Evolutionary conservation across 352 stramenopile genomes (phyloP).

Genomic region (Globisporangium nagaii): DNA sequence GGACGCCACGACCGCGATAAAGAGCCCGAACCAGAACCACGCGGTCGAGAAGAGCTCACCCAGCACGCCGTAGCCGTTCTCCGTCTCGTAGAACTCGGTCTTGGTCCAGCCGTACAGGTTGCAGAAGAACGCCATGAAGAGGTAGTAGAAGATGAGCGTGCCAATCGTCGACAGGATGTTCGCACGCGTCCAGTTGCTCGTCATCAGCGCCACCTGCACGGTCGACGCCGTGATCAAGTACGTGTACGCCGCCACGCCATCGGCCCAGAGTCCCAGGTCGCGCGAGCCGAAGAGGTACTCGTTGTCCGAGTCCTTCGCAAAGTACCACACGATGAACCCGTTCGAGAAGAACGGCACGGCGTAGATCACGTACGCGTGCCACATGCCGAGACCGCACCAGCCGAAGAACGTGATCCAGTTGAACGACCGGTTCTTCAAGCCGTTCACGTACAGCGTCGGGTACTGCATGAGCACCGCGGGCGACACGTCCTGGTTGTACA

Average conservation of each 20-base stretch:
- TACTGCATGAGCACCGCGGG: slow-evolving; percentile 87
- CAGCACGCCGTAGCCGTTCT: slow-evolving; percentile 63
- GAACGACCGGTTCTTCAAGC: slow-evolving; percentile 84
- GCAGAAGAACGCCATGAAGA: slow-evolving; percentile 84
- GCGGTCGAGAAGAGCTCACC: slow-evolving; percentile 46
- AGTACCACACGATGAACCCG: slow-evolving; percentile 82
- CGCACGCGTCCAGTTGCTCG: slow-evolving; percentile 81
- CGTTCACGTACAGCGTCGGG: slow-evolving; percentile 84
- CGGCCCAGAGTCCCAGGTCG: slow-evolving; percentile 74
- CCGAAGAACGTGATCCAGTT: slow-evolving; percentile 87
- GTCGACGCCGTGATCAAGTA: slow-evolving; percentile 86
- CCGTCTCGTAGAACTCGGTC: slow-evolving; percentile 75
- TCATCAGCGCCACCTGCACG: slow-evolving; percentile 82
- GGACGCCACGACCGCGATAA: slow-evolving; percentile 47
- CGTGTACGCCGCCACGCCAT: slow-evolving; percentile 78
- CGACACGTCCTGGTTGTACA: slow-evolving; percentile 90
- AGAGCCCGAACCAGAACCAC: slow-evolving; percentile 86
- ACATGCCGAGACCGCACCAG: slow-evolving; percentile 80
- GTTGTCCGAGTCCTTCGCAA: slow-evolving; percentile 37
- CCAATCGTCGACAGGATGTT: slow-evolving; percentile 74
- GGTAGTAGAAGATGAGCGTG: slow-evolving; percentile 82
- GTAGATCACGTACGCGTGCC: slow-evolving; percentile 87
- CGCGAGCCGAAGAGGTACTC: slow-evolving; percentile 58
- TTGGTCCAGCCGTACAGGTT: slow-evolving; percentile 71
- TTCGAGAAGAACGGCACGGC: slow-evolving; percentile 81